Conservation (phyloP, 176 grass and related monocot species). For the Phragmites australis region DNA sequence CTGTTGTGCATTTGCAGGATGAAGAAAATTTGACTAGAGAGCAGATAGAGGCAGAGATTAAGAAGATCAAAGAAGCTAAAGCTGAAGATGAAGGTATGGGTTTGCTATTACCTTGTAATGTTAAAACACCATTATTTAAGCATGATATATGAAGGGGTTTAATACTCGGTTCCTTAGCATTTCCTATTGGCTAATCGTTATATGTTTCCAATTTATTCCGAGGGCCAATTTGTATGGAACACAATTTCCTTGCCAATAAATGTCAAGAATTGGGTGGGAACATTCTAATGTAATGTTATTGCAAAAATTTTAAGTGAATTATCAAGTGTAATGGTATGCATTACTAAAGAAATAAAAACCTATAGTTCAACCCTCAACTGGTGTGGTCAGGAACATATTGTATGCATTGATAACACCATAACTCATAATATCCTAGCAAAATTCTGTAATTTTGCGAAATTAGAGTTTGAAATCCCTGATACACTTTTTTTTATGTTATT, state of each 20-base stretch:
- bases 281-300: neutral
- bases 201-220: slow-evolving; percentile 10
- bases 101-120: slow-evolving; percentile 19
- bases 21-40: slow-evolving; percentile 92
- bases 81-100: slow-evolving; percentile 86
- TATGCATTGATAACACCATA: neutral
- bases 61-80: slow-evolving; percentile 91
- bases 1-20: slow-evolving; percentile 54
- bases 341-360: neutral
- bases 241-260: neutral
- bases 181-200: neutral
- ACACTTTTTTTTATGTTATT: neutral
- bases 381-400: too few species aligned
- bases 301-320: neutral
- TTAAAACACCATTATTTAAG: slow-evolving; percentile 4
- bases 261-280: neutral
- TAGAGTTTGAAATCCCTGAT: neutral
- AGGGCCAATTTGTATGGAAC: neutral
- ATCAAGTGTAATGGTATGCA: neutral
- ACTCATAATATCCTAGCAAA: slow-evolving; percentile 6
- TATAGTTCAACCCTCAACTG: neutral
- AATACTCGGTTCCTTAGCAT: neutral
- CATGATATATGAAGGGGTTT: neutral
- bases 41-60: slow-evolving; percentile 94
- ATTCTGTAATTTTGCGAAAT: neutral